Evolutionary conservation across 2,329 filamentous ascomycete genomes (phyloP).

Genomic region (Mariannaea elegans): DNA sequence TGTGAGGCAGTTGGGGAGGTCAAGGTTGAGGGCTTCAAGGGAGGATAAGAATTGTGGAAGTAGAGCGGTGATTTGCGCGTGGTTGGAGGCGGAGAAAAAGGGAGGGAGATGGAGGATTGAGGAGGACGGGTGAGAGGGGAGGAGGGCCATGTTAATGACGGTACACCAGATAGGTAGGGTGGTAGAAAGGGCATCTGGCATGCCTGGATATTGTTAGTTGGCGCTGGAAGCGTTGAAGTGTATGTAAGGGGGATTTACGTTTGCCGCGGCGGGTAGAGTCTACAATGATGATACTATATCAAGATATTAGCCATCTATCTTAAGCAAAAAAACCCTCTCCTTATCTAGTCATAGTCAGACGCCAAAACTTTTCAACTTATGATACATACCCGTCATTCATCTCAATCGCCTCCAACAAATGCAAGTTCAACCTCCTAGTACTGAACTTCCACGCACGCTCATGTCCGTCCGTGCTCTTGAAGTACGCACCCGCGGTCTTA

Average conservation of each 20-base stretch:
- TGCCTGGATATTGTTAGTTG: constrained; percentile 58
- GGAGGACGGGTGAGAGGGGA: constrained; percentile 61
- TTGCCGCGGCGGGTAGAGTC: constrained; percentile 95
- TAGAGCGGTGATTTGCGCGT: constrained; percentile 76
- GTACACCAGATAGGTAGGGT: constrained; percentile 94
- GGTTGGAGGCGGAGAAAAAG: constrained; percentile 74
- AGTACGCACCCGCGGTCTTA: constrained; percentile 84
- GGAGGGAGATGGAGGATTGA: constrained; percentile 75
- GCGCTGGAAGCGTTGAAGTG: not conserved
- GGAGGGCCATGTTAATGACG: constrained; percentile 82
- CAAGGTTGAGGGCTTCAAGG: constrained; percentile 64
- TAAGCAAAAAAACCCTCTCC: not conserved
- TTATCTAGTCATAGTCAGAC: not conserved
- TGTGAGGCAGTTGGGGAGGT: constrained; percentile 63
- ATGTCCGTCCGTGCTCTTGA: constrained; percentile 98
- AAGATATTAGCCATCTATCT: constrained; percentile 1
- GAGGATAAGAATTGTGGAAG: constrained; percentile 64
- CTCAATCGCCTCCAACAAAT: constrained; percentile 76
- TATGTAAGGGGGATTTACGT: constrained; percentile 56
- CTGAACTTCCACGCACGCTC: constrained; percentile 92
- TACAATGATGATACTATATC: constrained; percentile 76
- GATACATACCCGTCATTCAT: constrained; percentile 69
- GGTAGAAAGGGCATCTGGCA: constrained; percentile 94
- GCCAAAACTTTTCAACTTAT: not conserved
- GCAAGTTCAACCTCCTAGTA: constrained; percentile 82